Evolutionary conservation across 139 green algal genomes (phyloP), one percentile per base, ranked within the genome.

Genomic region (Closterium sp.): DNA sequence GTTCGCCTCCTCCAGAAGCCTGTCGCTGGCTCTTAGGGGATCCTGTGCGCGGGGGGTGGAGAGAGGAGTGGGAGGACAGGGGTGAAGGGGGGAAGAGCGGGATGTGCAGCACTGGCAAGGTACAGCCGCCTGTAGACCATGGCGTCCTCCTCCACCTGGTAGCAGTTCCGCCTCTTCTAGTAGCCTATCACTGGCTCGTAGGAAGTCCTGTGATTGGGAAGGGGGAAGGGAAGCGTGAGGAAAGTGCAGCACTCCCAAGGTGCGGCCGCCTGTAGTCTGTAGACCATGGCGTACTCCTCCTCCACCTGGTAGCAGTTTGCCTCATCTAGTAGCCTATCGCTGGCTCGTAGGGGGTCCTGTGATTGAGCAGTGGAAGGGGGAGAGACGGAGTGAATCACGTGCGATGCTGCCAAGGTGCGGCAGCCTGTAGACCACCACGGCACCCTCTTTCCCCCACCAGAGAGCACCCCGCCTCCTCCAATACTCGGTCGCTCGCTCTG

Each of bases 61-160:
- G 81, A 85, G 81, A 21, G 12, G 30, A 1, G 8, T 16, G 81
- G 5, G 28, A 30, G 9, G 69, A 30, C 5, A 84, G 8, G 28
- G 69, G 69, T 10, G 16, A 16, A 84, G 5, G 5, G 69, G 9
- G 69, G 28, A 30, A 30, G 69, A 12, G n/a, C 30, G 83, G 30
- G 83, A 34, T 2, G 7, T 86, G 83, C n/a, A 85, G 12, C n/a
- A 32, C 76, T 85, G 8, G 30, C 32, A 28, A 93, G 90, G 90
- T 87, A 93, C 10, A 85, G 86, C 31, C 66, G 69, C 43, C 90
- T 19, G 36, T 91, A 93, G 34, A 91, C 90, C 86, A 91, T 91
- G 19, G 34, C 86, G 34, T 87, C 86, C 85, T 93, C 55, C 76
- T 93, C 90, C 12, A 91, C 34, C 4, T 32, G 10, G 28, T 93